Base-by-base conservation (phyloP, 2,329 filamentous ascomycete species). In the Blastomyces gilchristii region DNA sequence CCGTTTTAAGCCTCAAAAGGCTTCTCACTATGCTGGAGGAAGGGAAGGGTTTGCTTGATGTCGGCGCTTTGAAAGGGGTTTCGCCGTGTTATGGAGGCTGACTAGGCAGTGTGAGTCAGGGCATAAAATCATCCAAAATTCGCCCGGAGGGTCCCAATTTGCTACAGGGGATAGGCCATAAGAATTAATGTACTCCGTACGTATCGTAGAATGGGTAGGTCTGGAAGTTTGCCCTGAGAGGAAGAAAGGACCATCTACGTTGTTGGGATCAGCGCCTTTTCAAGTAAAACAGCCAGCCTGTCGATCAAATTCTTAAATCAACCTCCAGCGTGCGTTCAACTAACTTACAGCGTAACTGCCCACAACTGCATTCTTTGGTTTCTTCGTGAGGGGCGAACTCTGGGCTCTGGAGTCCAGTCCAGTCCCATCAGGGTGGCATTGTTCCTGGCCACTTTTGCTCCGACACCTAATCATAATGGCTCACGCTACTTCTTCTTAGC, bases 221-320 rank as follows among this genome's bases (percentile, higher is more conserved):
- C 18, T 45, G 41, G 7, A 16, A 45, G 6, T 18, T 45, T 45
- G 14, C 41, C 41, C 41, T 18, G 41, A 18, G 14, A 45, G 41
- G 6, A 39, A 39, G 12, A 39, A 43, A 43, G 22, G 45, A 22
- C n/a, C 18, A 18, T n/a, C 18, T 8, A n/a, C 8, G 45, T 31
- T 16, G 45, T 47, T 47, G 18, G 45, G 18, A 47, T 22, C n/a
- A 2, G 16, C n/a, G 9, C 22, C 7, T 2, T 50, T 25, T 25
- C 9, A 11, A 25, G 47, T 50, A 50, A 50, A 50, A 14, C 39
- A 34, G 18, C 16, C 28, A 22, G n/a, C n/a, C 3, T 12, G 54
- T 9, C 39, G 54, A 58, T 58, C 54, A 58, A 25, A 58, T 58
- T 14, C 41, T 58, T 58, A 58, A 37, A 11, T 57, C 54, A 41